Evolutionary conservation across 2,329 filamentous ascomycete species (phyloP).

Genomic region (Colletotrichum musicola): DNA sequence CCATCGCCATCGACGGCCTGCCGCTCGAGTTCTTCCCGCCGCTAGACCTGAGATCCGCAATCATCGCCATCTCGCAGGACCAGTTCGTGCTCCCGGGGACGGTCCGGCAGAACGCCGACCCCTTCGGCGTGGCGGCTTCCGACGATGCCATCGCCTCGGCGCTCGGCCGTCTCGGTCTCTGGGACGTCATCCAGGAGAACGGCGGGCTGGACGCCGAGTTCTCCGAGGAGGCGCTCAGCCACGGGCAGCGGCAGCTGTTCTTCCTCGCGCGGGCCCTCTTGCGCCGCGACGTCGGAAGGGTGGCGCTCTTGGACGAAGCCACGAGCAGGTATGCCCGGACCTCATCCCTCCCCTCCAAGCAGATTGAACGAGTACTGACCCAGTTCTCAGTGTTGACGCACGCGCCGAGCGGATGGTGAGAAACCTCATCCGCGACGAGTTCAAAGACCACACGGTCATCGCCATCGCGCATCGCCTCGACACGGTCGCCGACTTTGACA

Average conservation of each 20-base stretch:
- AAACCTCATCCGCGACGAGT: constrained; percentile 46
- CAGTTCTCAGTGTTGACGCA: constrained; percentile 46
- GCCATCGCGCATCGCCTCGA: constrained; percentile 55
- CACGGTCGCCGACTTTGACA: constrained; percentile 57
- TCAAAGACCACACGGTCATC: constrained; percentile 64
- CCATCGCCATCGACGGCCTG: constrained; percentile 52
- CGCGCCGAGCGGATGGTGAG: constrained; percentile 50
- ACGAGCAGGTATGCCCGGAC: constrained; percentile 43
- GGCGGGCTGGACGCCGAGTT: constrained; percentile 42
- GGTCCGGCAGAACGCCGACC: constrained; percentile 70
- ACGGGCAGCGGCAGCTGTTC: constrained; percentile 50
- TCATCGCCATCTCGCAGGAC: constrained; percentile 38
- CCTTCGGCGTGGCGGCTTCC: constrained; percentile 2
- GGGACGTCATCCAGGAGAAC: constrained; percentile 43
- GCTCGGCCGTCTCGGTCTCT: constrained; percentile 34
- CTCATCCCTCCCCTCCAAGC: background rate
- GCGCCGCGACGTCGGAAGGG: constrained; percentile 48
- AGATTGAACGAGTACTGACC: background rate
- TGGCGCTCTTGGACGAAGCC: constrained; percentile 61
- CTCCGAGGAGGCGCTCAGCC: constrained; percentile 47
- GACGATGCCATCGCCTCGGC: constrained; percentile 49
- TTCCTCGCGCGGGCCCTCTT: constrained; percentile 48
- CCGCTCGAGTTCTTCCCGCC: constrained; percentile 36
- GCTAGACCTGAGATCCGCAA: constrained; percentile 37
- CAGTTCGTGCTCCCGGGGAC: constrained; percentile 34